Conservation (phyloP, 2,329 filamentous ascomycete genomes). For the Cladosporium sp. region DNA sequence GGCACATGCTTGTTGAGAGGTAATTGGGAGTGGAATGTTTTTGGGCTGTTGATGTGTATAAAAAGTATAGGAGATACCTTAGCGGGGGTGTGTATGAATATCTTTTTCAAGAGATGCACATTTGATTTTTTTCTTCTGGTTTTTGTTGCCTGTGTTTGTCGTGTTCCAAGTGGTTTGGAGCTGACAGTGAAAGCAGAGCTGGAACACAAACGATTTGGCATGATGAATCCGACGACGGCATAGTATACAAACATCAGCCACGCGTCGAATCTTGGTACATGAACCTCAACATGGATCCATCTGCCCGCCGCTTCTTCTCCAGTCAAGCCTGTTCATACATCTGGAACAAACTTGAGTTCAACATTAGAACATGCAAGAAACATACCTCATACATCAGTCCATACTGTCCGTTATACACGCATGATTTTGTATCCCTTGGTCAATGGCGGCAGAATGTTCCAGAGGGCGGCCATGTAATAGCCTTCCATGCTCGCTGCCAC, state of each 20-base stretch:
- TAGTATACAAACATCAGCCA: too few species aligned
- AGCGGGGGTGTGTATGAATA: constrained; percentile 13
- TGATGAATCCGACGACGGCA: too few species aligned
- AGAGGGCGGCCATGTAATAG: neutral
- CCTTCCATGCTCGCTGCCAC: too few species aligned
- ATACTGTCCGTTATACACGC: neutral
- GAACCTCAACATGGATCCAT: too few species aligned
- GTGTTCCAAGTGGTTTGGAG: neutral
- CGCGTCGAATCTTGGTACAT: too few species aligned
- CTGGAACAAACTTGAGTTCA: too few species aligned
- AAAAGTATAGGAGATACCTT: constrained; percentile 11
- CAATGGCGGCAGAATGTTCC: neutral
- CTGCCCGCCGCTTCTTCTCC: too few species aligned
- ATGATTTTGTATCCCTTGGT: neutral
- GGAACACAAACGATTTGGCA: too few species aligned
- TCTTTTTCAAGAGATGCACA: neutral
- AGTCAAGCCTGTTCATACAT: too few species aligned
- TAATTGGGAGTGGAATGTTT: constrained; percentile 39
- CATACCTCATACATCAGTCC: too few species aligned
- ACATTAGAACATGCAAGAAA: too few species aligned
- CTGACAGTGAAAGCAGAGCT: neutral
- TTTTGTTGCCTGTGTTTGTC: neutral
- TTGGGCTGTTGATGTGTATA: neutral
- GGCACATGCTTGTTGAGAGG: constrained; percentile 80
- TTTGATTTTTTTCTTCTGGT: neutral